Conservation (phyloP, 257 asterid species). For the Salvia splendens region DNA sequence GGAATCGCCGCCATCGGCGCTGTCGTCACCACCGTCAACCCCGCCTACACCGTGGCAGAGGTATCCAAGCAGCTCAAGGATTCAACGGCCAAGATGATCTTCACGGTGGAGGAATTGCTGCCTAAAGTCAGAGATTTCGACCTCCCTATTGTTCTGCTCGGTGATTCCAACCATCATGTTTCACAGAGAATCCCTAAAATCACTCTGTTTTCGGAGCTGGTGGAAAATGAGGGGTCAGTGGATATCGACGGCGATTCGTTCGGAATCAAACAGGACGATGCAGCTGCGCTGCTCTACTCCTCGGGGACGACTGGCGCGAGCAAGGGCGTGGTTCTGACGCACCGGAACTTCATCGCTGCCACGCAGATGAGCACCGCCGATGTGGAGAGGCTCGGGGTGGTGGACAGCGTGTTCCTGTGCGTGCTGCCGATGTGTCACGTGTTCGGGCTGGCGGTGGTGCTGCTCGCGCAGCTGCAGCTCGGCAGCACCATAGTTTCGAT, state of each 20-base stretch:
- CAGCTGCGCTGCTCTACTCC: slow-evolving; percentile 79
- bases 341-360: slow-evolving; percentile 71
- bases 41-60: slow-evolving; percentile 65
- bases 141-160: slow-evolving; percentile 62
- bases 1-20: slow-evolving; percentile 71
- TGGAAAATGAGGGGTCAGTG: slow-evolving; percentile 48
- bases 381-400: slow-evolving; percentile 66
- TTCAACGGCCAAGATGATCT: slow-evolving; percentile 63
- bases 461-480: slow-evolving; percentile 78
- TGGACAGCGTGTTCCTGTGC: slow-evolving; percentile 55
- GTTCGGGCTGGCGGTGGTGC: slow-evolving; percentile 72
- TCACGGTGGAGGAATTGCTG: slow-evolving; percentile 63
- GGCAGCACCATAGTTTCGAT: slow-evolving; percentile 71
- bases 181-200: slow-evolving; percentile 36
- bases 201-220: slow-evolving; percentile 48
- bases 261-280: slow-evolving; percentile 55
- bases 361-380: slow-evolving; percentile 67
- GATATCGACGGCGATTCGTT: slow-evolving; percentile 33
- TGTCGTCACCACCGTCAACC: slow-evolving; percentile 81
- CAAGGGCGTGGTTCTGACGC: slow-evolving; percentile 83
- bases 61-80: slow-evolving; percentile 74
- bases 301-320: slow-evolving; percentile 92
- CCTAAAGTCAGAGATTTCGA: slow-evolving; percentile 58
- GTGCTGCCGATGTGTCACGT: slow-evolving; percentile 93
- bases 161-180: slow-evolving; percentile 24